Conservation (phyloP, 208 protist species). For the Leishmania tropica region DNA sequence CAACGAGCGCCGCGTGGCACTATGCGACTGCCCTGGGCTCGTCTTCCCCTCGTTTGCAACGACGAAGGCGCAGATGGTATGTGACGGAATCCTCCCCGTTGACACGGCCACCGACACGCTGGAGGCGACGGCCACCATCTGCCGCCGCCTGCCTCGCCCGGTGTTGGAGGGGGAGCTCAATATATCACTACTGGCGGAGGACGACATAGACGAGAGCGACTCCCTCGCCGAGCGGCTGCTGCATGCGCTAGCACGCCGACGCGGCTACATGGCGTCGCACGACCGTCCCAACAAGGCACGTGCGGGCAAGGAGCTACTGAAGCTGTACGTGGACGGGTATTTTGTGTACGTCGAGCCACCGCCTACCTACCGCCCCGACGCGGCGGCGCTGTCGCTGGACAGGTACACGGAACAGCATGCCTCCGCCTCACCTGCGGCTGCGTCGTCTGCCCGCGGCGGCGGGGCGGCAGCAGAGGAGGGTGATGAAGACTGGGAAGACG, state of each 20-base stretch:
- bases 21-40: slow-evolving; percentile 98
- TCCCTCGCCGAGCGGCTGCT: slow-evolving; percentile 78
- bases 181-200: slow-evolving; percentile 56
- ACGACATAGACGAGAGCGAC: slow-evolving; percentile 76
- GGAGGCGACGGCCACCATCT: slow-evolving; percentile 61
- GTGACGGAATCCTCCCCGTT: slow-evolving; percentile 97
- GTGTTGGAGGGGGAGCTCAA: slow-evolving; percentile 72
- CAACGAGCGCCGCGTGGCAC: slow-evolving; percentile 87
- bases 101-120: slow-evolving; percentile 80
- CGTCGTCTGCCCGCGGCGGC: background rate
- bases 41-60: slow-evolving; percentile 95
- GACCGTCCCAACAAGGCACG: slow-evolving; percentile 93
- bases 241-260: slow-evolving; percentile 66
- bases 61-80: slow-evolving; percentile 96
- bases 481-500: slow-evolving; percentile 42
- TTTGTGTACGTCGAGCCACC: slow-evolving; percentile 87
- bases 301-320: slow-evolving; percentile 95
- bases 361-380: slow-evolving; percentile 53
- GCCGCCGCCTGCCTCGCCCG: slow-evolving; percentile 52
- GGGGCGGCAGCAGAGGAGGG: slow-evolving; percentile 10
- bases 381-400: slow-evolving; percentile 32
- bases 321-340: slow-evolving; percentile 93
- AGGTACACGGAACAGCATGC: slow-evolving; percentile 26
- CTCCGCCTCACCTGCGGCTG: background rate
- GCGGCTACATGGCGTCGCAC: slow-evolving; percentile 96